Evolutionary conservation across 1,139 yeast genomes (phyloP), one percentile per base, ranked within the genome.

Genomic region (Yamadazyma spencermartinsiae): DNA sequence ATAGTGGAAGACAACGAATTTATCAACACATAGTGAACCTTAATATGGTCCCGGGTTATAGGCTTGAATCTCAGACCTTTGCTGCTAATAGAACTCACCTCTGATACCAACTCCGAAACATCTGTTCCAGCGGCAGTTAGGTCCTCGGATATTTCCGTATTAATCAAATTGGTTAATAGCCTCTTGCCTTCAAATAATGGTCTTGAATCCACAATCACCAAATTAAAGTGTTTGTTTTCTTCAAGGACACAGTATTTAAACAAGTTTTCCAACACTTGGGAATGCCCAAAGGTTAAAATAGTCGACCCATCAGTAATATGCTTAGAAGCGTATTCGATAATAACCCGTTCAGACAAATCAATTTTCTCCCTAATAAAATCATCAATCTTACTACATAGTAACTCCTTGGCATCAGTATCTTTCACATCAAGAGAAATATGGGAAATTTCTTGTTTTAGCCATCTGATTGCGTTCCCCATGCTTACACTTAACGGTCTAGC

Each of bases 381-480:
- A 46, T 87, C 92, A 49, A 94, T 90, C 50, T 79, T 76, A 32
- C 74, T 81, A 45, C 78, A 64, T 42, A 94, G 71, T 25, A 71
- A 65, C n/a, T 63, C 65, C 55, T 88, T 90, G 30, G 97, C 96
- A 32, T 76, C 80, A 13, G 67, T 70, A 46, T 90, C 98, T 12
- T 80, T 68, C 20, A 80, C 70, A 48, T 86, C 95, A 41, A 86
- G 79, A 36, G 86, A 78, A 40, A 84, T 79, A 39, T 79, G 76
- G 1, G 96, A 82, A 41, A 94, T 92, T 57, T 87, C 94, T 64
- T 90, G 98, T 58, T 94, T 94, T 48, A 94, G 73, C 96, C 97
- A 89, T 52, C 98, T 79, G 48, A 94, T 94, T 3, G 98, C 94
- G 64, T 90, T 92, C 37, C 99, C 98, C 98, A 94, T 94, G 1